Percentiles rank a stretch among this genome's conserved stretches.
phyloP scores from a whole-genome alignment of 1,284 basidiomycete species.

The Ceratobasidium theobromae region DNA sequence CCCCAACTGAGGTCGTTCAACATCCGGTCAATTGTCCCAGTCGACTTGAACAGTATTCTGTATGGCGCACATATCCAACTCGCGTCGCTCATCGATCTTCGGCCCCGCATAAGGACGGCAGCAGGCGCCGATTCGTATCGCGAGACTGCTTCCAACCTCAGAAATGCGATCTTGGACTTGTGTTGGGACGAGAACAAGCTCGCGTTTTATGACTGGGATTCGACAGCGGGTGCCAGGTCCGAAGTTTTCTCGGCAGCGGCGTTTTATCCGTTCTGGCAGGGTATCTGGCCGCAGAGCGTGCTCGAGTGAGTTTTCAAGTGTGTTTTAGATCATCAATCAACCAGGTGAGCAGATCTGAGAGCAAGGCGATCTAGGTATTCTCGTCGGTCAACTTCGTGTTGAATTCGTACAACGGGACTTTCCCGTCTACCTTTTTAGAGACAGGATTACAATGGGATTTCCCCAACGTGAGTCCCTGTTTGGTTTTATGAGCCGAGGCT shows the following conservation, averaged over 20 bases:
- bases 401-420: slow-evolving; percentile 81
- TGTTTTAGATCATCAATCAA: background rate
- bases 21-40: slow-evolving; percentile 66
- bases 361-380: slow-evolving; percentile 72
- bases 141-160: slow-evolving; percentile 58
- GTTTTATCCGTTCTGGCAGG: slow-evolving; percentile 86
- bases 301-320: slow-evolving; percentile 48
- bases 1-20: slow-evolving; percentile 71
- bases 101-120: too few species aligned
- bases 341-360: slow-evolving; percentile 41
- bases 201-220: slow-evolving; percentile 87
- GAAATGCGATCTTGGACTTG: slow-evolving; percentile 77
- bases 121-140: slow-evolving; percentile 54
- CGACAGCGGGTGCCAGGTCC: slow-evolving; percentile 63
- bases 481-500: slow-evolving; percentile 42
- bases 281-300: slow-evolving; percentile 76
- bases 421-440: slow-evolving; percentile 70
- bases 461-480: slow-evolving; percentile 29
- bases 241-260: slow-evolving; percentile 67
- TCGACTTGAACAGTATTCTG: slow-evolving; percentile 84
- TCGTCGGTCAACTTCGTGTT: slow-evolving; percentile 73
- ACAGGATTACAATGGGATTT: slow-evolving; percentile 80
- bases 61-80: slow-evolving; percentile 65
- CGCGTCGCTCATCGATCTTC: slow-evolving; percentile 62
- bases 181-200: slow-evolving; percentile 81